Evolutionary conservation across 164 flowering plant genomes (phyloP), one percentile per base, ranked within the genome.

Genomic region (Hamamelis virginiana): DNA sequence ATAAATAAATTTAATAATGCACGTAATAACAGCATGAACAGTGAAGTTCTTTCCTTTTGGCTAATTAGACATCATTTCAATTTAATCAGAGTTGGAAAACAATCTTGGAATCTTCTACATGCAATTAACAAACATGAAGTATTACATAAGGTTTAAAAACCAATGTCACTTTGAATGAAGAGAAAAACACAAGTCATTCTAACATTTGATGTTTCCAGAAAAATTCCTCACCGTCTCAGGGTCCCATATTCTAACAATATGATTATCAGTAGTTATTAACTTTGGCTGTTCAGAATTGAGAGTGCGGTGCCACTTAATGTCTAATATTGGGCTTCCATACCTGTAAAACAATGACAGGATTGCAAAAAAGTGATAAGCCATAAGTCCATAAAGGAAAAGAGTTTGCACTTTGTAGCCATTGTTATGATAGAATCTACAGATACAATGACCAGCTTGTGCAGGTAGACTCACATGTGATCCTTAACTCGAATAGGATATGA

Each of bases 241-340:
- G 66, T 95, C 96, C 97, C 98, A 95, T 62, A 95, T 80, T 77
- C 92, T 84, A 64, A 95, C 98, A 72, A 89, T 78, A 76, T 89
- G 96, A 43, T 72, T 81, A 71, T 95, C 97, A 55, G 92, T 78
- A 69, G 96, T 84, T 25, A 95, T 88, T 67, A 95, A 59, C 81
- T 88, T 91, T 62, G 91, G 81, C 38, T 72, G 65, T 50, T 83
- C 84, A 63, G 88, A 85, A 68, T 95, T 91, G 16, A 87, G 81
- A 67, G 93, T 87, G 19, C 74, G 87, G 73, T 95, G 97, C 98
- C 98, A 95, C 80, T 95, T 95, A 64, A 95, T 95, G 71, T 88
- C 89, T 79, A 91, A 68, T 69, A 95, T 92, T 16, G 91, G 84
- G 80, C 89, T 83, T 16, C 89, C 98, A 82, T 89, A 89, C 97